These are phyloP conservation scores for Eremochloa ophiuroides DNA, from an alignment of 176 grass and related monocot species.

Conservation along the genomic window DNA sequence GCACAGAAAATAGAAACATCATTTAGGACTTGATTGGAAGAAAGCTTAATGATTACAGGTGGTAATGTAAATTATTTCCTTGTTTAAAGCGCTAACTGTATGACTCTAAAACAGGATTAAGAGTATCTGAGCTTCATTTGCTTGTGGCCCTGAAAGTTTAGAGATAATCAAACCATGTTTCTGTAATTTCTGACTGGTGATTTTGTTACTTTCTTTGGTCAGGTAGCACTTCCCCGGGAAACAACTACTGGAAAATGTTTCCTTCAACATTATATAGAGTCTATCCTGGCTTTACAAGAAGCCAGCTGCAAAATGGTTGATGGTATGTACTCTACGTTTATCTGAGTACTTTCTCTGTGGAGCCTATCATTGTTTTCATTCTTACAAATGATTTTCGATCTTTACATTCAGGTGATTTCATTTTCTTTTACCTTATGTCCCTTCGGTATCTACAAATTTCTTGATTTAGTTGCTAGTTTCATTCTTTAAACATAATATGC, in stretches of 20 bases:
- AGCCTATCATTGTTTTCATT: not conserved
- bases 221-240: slow-evolving; percentile 90
- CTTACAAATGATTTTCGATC: not conserved
- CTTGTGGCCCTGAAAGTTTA: not conserved
- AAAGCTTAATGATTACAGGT: not conserved
- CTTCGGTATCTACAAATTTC: not conserved
- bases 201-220: slow-evolving; percentile 23
- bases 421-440: not conserved
- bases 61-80: not conserved
- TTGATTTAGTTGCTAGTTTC: not conserved
- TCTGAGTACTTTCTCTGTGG: not conserved
- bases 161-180: not conserved
- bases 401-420: not conserved
- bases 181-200: not conserved
- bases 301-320: slow-evolving; percentile 60
- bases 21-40: not conserved
- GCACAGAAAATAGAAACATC: not conserved
- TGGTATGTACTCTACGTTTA: slow-evolving; percentile 35
- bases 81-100: not conserved
- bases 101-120: not conserved
- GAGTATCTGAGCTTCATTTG: not conserved
- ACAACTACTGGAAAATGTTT: slow-evolving; percentile 86
- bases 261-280: slow-evolving; percentile 90
- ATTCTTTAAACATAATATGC: not conserved
- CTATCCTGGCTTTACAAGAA: slow-evolving; percentile 86